Base-by-base conservation (phyloP, 2,329 filamentous ascomycete species). In the Incumbomyces lentus region DNA sequence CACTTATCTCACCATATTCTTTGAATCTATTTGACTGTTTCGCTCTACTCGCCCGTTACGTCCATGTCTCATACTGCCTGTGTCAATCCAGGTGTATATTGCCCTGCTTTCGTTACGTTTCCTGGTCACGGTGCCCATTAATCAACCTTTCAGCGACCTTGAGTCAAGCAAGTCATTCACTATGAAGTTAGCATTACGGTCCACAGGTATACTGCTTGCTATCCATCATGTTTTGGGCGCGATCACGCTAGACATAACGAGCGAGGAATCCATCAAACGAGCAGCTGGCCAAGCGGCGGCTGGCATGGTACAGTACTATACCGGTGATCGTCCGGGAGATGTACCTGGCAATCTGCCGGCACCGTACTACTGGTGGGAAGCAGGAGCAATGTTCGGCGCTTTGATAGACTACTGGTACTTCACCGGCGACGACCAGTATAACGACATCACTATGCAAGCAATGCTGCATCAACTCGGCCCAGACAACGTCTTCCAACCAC, bases 361-460 rank as follows among this genome's bases (percentile, higher is more conserved):
- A 13, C 75, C 75, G 14, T 74, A 75, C 54, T 75, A 73, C 60
- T 77, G 73, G 73, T 88, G 80, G 85, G 82, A 84, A 65, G 82
- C 73, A 10, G 84, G 84, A 44, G 83, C 83, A 47, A 79, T 89
- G 70, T 77, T 76, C 58, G 75, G 74, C 49, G 71, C 82, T 2
- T 68, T 92, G 52, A 72, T 93, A 44, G 84, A 92, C 58, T 92
- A 92, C 62, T 93, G 85, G 84, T 84, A 81, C 60, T 86, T 86
- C 61, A 90, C 85, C 0, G 81, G 80, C 16, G 84, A 90, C 59
- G 67, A 72, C 3, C 72, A 74, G 30, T 92, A 84, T 67, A 88
- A 88, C 60, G 68, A 79, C 13, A 67, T 85, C 35, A 76, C 78
- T 13, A 73, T 72, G 31, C 71, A 84, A 52, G 87, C 76, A 11